Evolutionary conservation across 257 asterid species (phyloP).

Genomic region (Penstemon eatonii): DNA sequence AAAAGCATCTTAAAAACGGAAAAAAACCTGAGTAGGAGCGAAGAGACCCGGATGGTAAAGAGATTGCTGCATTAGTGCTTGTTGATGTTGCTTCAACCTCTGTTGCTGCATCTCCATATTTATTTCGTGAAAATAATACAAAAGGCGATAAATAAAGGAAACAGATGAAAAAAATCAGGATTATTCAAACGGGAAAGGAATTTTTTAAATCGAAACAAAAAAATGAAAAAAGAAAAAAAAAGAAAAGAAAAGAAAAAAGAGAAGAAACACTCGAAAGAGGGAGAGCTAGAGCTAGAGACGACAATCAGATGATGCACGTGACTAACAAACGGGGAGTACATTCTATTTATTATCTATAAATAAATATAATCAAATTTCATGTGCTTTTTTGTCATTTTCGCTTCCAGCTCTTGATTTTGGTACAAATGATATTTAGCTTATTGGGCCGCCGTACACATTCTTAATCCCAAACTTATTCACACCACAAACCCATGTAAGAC

Average conservation of each 20-base stretch:
- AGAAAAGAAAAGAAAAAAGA: background rate
- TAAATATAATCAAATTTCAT: too few species aligned
- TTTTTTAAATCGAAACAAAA: background rate
- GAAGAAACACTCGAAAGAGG: constrained; percentile 4
- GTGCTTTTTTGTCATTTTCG: too few species aligned
- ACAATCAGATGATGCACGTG: background rate
- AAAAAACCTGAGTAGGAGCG: constrained; percentile 68
- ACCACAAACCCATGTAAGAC: too few species aligned
- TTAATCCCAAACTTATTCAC: too few species aligned
- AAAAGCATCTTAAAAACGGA: background rate
- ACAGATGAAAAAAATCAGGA: background rate
- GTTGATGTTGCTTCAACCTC: constrained; percentile 70
- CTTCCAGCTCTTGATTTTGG: too few species aligned
- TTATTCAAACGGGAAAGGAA: background rate
- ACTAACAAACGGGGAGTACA: too few species aligned
- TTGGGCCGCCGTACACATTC: too few species aligned
- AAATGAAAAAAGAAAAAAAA: background rate
- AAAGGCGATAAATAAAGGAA: background rate
- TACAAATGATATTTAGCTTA: too few species aligned
- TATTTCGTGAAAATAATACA: constrained; percentile 10
- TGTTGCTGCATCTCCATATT: constrained; percentile 52
- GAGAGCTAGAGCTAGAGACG: background rate
- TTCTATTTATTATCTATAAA: too few species aligned
- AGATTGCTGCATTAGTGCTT: constrained; percentile 80
- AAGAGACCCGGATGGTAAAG: constrained; percentile 75